Evolutionary conservation across 805 yeast species (phyloP).

Genomic region (Blastobotrys chiropterorum): DNA sequence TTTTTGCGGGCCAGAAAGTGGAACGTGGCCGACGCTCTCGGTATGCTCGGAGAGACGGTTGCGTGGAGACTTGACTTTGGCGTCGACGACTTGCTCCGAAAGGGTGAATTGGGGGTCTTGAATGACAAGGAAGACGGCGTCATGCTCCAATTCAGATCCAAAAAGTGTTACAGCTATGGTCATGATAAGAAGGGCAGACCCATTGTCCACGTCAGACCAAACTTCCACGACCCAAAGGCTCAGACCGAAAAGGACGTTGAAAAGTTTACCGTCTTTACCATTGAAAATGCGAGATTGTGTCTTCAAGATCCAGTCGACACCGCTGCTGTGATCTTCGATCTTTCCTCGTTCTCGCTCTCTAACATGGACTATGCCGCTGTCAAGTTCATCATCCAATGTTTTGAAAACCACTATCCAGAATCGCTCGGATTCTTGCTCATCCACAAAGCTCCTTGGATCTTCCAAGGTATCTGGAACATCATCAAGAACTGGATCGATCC

Average conservation of each 20-base stretch:
- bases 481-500: slow-evolving; percentile 95
- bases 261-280: slow-evolving; percentile 63
- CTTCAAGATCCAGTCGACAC: slow-evolving; percentile 71
- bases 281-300: slow-evolving; percentile 77
- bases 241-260: slow-evolving; percentile 69
- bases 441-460: slow-evolving; percentile 96
- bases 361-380: slow-evolving; percentile 93
- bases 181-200: slow-evolving; percentile 70
- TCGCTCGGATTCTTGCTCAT: slow-evolving; percentile 76
- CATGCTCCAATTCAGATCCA: slow-evolving; percentile 49
- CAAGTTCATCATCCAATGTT: slow-evolving; percentile 78
- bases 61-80: slow-evolving; percentile 66
- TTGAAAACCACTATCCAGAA: slow-evolving; percentile 97
- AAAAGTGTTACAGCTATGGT: slow-evolving; percentile 73
- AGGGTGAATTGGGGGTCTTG: slow-evolving; percentile 65
- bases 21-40: slow-evolving; percentile 59
- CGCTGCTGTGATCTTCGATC: slow-evolving; percentile 79
- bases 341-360: slow-evolving; percentile 77
- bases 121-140: slow-evolving; percentile 39
- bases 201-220: slow-evolving; percentile 72
- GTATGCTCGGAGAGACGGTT: slow-evolving; percentile 67
- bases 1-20: slow-evolving; percentile 85
- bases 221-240: slow-evolving; percentile 61
- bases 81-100: slow-evolving; percentile 55
- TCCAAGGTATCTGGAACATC: slow-evolving; percentile 89